phyloP scores from a whole-genome alignment of 2,329 filamentous ascomycete species.

The Aspergillus arachidicola region DNA sequence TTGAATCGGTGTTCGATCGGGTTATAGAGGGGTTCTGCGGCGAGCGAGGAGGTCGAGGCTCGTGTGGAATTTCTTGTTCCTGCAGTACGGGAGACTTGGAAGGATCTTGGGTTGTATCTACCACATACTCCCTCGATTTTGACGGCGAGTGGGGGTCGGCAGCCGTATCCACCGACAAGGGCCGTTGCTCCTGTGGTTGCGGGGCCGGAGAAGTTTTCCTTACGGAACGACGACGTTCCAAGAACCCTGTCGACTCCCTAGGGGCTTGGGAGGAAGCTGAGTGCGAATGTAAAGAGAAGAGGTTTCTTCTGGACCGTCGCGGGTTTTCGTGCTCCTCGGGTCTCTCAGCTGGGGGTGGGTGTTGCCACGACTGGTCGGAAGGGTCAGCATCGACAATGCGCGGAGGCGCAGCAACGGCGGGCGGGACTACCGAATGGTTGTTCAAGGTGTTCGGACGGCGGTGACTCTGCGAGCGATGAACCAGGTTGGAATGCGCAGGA shows the following conservation, averaged over 20 bases:
- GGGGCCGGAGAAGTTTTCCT: constrained; percentile 27
- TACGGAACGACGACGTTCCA: constrained; percentile 33
- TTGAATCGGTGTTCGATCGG: constrained; percentile 32
- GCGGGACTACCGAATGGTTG: constrained; percentile 8
- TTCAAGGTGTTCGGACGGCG: constrained; percentile 22
- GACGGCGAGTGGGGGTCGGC: constrained; percentile 9
- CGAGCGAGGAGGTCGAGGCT: constrained; percentile 19
- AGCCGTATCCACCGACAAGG: constrained; percentile 17
- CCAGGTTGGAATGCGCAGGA: constrained; percentile 13
- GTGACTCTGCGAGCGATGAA: constrained; percentile 30
- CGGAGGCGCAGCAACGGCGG: constrained; percentile 11
- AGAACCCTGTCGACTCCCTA: constrained; percentile 24
- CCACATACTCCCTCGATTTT: constrained; percentile 23
- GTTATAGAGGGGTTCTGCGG: constrained; percentile 22
- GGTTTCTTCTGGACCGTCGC: constrained; percentile 26
- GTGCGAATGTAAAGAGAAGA: constrained; percentile 26
- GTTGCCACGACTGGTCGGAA: constrained; percentile 29
- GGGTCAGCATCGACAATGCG: constrained; percentile 27
- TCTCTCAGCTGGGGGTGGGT: constrained; percentile 17
- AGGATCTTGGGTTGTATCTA: constrained; percentile 15
- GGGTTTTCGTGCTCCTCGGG: constrained; percentile 21
- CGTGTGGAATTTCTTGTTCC: constrained; percentile 11
- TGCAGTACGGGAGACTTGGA: constrained; percentile 27
- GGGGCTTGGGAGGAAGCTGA: constrained; percentile 16
- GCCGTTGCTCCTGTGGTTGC: constrained; percentile 17